Evolutionary conservation across 2,329 filamentous ascomycete species (phyloP), one percentile per base, ranked within the genome.

Genomic region (Fusarium agapanthi): DNA sequence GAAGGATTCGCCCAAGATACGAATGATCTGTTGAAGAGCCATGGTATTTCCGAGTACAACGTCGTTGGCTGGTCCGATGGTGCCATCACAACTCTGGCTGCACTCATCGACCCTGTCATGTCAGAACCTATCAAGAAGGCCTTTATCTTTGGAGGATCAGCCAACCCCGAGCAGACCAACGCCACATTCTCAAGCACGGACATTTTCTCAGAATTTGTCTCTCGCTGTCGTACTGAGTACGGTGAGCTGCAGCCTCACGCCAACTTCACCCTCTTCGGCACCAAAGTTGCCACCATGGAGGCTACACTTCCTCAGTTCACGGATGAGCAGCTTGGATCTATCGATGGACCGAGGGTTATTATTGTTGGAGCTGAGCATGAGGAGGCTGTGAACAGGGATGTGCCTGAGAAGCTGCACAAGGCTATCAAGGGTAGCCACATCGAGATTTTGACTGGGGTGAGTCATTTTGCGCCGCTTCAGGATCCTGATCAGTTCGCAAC

Each of bases 1-100:
- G 77, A 80, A 18, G 74, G 79, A 64, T 83, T 83, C 69, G 81
- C 82, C 26, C 63, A 73, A 30, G 82, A 85, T 44, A 81, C 80
- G 10, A 70, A 79, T 34, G 78, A 67, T 9, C 77, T 81, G 45
- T 78, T 84, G 8, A 72, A 76, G 11, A 43, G 72, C 3, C 71
- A 77, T 10, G 79, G 79, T 3, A 75, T 84, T 5, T 60, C 50
- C 8, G 61, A 74, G 59, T 81, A 81, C 69, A 76, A 79, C 62
- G 78, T 81, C 32, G 80, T 84, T 9, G 83, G 83, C 32, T 84
- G 83, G 83, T 83, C 81, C 14, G 83, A 85, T 59, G 82, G 83
- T 44, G 82, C 79, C 40, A 80, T 80, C 26, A 81, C 81, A 11
- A 82, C 82, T 4, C 78, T 84, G 9, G 74, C 81, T 7, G 79